Conservation (phyloP, 2,329 filamentous ascomycete genomes). For the Ceratocystis papillata region DNA sequence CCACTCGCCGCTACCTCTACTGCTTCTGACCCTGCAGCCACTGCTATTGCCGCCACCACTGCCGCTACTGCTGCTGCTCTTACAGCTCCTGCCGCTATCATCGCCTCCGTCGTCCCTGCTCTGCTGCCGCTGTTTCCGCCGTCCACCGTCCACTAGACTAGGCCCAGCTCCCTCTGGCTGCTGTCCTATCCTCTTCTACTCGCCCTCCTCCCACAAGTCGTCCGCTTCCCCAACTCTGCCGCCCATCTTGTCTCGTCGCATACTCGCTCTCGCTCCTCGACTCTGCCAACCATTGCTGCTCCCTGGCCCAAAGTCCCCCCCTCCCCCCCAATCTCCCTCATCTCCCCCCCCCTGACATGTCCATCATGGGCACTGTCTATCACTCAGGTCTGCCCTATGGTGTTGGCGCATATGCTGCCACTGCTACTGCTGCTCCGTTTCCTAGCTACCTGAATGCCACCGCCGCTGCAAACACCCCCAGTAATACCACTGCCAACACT, state of each 20-base stretch:
- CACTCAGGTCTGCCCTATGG: slow-evolving; percentile 14
- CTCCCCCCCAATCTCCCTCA: not conserved
- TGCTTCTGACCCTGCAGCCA: not conserved
- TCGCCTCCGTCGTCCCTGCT: not conserved
- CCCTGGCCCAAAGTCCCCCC: not conserved
- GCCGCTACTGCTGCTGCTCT: not conserved
- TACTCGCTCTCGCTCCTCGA: not conserved
- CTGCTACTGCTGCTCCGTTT: slow-evolving; percentile 5
- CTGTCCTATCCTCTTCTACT: too few relatives aligned
- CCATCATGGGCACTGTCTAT: slow-evolving; percentile 18
- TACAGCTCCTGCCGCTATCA: not conserved
- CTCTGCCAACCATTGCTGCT: not conserved
- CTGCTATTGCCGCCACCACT: not conserved
- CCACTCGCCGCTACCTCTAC: not conserved
- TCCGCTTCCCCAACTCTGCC: too few relatives aligned
- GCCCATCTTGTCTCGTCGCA: not conserved
- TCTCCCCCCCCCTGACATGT: not conserved
- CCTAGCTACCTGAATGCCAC: slow-evolving; percentile 10
- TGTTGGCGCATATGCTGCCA: slow-evolving; percentile 8
- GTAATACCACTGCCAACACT: not conserved
- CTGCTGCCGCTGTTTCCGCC: slow-evolving; percentile 1
- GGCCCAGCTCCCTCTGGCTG: too few relatives aligned
- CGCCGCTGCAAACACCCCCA: not conserved
- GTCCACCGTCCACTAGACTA: not conserved
- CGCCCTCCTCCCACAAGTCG: not conserved